phyloP scores from a whole-genome alignment of 805 yeast genomes.

The Ogataea ramenticola region DNA sequence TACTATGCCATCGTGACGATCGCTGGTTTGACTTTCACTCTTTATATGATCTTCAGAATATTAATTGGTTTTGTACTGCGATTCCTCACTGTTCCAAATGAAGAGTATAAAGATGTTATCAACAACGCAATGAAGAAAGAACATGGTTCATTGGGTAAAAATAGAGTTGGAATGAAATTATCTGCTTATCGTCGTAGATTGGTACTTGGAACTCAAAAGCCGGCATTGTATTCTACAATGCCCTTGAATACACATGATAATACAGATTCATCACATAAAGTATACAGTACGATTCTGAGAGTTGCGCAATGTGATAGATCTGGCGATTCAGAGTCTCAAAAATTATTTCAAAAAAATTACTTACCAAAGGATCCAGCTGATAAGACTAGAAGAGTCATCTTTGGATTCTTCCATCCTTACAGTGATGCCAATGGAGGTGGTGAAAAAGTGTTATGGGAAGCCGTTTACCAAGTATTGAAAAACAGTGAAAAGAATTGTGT shows the following conservation, averaged over 20 bases:
- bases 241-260: conserved; percentile 17
- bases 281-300: conserved; percentile 11
- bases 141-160: conserved; percentile 12
- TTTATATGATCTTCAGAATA: conserved; percentile 11
- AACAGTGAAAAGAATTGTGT: conserved; percentile 44
- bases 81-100: conserved; percentile 21
- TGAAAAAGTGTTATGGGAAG: conserved; percentile 93
- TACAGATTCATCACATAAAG: conserved; percentile 7
- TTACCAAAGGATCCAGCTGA: conserved; percentile 28
- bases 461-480: conserved; percentile 62
- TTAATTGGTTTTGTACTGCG: conserved; percentile 14
- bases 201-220: conserved; percentile 23
- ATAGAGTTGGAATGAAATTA: conserved; percentile 18
- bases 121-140: conserved; percentile 11
- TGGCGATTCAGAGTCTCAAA: conserved; percentile 8
- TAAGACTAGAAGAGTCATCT: conserved; percentile 36
- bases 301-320: conserved; percentile 20
- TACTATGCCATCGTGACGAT: conserved; percentile 2
- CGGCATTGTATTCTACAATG: conserved; percentile 27
- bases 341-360: conserved; percentile 18
- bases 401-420: conserved; percentile 92
- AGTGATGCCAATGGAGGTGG: conserved; percentile 99
- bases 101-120: conserved; percentile 18
- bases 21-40: conserved; percentile 2
- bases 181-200: conserved; percentile 24